Percentiles rank a stretch among this genome's conserved stretches.
phyloP scores from a whole-genome alignment of 176 grass and related monocot genomes.

The Carex kokanica region DNA sequence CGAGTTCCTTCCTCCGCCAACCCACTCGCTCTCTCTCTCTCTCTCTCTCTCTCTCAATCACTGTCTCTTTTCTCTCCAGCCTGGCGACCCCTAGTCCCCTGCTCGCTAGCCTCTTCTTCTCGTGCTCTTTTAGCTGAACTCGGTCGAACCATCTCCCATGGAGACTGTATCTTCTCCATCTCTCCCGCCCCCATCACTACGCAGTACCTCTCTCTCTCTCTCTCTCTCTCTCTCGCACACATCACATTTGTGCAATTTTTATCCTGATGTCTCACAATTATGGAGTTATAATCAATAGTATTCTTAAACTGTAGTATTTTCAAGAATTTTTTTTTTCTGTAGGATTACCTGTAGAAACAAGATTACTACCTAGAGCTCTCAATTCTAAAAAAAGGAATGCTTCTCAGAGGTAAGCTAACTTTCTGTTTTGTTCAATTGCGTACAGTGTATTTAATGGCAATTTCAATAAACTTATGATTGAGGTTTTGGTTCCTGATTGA shows the following conservation, averaged over 20 bases:
- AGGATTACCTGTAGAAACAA: background rate
- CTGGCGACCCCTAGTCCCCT: no score
- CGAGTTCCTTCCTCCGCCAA: no score
- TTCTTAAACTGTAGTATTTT: background rate
- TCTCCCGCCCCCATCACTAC: constrained; percentile 6
- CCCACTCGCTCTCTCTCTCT: no score
- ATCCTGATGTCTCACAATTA: no score
- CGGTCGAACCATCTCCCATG: background rate
- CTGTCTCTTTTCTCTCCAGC: no score
- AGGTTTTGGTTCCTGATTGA: background rate
- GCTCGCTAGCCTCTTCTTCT: no score
- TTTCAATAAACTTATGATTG: background rate
- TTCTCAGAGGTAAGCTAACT: background rate
- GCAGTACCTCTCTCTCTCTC: constrained; percentile 12
- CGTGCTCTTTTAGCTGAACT: background rate
- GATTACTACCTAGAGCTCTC: background rate
- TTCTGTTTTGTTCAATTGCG: background rate
- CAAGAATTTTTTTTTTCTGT: background rate
- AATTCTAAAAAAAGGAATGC: background rate
- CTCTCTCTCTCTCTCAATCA: no score
- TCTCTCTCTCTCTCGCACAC: background rate
- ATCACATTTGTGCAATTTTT: no score
- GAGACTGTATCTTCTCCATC: constrained; percentile 29
- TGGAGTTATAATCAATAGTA: background rate
- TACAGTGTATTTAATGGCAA: background rate